phyloP scores from a whole-genome alignment of 495 filamentous ascomycete genomes.

The Neurospora tetraspora region DNA sequence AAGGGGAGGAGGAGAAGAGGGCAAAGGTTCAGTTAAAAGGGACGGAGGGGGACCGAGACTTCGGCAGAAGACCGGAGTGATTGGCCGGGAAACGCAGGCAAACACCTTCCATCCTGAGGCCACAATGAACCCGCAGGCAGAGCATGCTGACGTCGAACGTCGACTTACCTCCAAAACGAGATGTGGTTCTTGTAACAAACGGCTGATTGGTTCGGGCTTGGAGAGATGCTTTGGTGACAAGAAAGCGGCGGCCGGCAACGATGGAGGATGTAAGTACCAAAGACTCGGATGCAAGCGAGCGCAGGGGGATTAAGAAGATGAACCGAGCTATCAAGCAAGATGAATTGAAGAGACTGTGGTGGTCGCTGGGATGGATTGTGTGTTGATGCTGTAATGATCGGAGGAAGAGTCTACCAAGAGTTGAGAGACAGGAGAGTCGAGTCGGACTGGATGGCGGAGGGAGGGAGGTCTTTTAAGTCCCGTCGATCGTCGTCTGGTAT shows the following conservation, averaged over 20 bases:
- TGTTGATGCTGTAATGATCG: constrained; percentile 45
- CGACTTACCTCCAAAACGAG: constrained; percentile 22
- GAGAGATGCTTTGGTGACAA: constrained; percentile 14
- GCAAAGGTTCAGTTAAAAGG: background rate
- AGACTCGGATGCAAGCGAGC: constrained; percentile 42
- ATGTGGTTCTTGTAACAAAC: background rate
- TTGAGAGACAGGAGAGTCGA: constrained; percentile 25
- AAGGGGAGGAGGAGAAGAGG: background rate
- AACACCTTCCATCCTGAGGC: background rate
- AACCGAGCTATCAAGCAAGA: constrained; percentile 47
- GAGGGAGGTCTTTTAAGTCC: background rate
- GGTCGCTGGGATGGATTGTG: constrained; percentile 26
- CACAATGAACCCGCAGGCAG: background rate
- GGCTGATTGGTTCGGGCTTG: background rate
- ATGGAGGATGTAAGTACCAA: constrained; percentile 34
- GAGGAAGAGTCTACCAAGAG: constrained; percentile 34
- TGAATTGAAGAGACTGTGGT: constrained; percentile 38
- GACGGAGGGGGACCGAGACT: background rate
- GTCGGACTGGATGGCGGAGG: background rate
- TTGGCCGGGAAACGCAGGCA: background rate
- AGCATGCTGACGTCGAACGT: background rate
- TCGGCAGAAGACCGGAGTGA: background rate
- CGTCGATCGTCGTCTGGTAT: background rate
- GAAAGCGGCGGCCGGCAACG: constrained; percentile 14
- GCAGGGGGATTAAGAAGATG: constrained; percentile 38